These are phyloP conservation scores for Hanseniaspora lindneri DNA, from an alignment of 805 yeast species.

Conservation along the genomic window DNA sequence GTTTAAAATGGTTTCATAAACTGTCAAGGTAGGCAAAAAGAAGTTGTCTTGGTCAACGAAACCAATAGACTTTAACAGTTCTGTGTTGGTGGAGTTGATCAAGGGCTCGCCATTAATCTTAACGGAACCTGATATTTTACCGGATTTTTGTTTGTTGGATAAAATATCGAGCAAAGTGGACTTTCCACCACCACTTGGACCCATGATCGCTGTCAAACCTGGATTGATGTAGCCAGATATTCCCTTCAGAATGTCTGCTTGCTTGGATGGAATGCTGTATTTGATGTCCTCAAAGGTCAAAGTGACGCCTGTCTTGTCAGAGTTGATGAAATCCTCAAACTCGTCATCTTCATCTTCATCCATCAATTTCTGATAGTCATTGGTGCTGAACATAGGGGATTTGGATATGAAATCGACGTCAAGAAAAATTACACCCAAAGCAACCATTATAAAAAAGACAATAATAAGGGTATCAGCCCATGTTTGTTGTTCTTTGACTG, in stretches of 20 bases:
- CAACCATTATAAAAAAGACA: constrained; percentile 33
- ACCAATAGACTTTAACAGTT: constrained; percentile 50
- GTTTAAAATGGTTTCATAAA: constrained; percentile 86
- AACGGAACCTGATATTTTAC: constrained; percentile 53
- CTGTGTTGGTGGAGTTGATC: background rate
- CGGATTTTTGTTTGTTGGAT: constrained; percentile 78
- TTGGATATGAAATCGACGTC: constrained; percentile 40
- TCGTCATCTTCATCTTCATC: constrained; percentile 22
- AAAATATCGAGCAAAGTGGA: constrained; percentile 85
- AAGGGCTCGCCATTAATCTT: constrained; percentile 54
- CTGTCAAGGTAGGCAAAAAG: constrained; percentile 83
- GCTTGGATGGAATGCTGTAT: constrained; percentile 40
- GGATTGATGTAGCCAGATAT: constrained; percentile 73
- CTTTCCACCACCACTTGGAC: constrained; percentile 98
- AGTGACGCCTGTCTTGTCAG: constrained; percentile 52
- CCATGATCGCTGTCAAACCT: constrained; percentile 90
- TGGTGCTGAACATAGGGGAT: constrained; percentile 47
- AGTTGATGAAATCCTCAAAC: constrained; percentile 34
- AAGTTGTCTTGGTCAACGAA: constrained; percentile 95
- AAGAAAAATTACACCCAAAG: constrained; percentile 26
- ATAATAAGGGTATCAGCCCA: constrained; percentile 37
- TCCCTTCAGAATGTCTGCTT: constrained; percentile 39
- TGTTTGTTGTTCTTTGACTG: constrained; percentile 32
- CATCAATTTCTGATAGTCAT: constrained; percentile 15
- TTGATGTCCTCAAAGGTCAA: constrained; percentile 64